Evolutionary conservation across 2,329 filamentous ascomycete genomes (phyloP).

Genomic region (Pseudogymnoascus sp.): DNA sequence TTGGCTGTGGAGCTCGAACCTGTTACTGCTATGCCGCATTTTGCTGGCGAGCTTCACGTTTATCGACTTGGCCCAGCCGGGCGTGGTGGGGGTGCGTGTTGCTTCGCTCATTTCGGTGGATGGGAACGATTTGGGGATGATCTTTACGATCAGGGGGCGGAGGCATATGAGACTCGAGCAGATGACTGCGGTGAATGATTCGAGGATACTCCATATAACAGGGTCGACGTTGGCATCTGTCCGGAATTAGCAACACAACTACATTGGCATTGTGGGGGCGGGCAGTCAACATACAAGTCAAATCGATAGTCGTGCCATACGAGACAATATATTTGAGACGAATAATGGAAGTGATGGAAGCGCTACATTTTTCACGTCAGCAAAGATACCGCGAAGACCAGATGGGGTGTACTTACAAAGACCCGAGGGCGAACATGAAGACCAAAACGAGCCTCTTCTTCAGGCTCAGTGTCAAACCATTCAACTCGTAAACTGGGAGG

Average conservation of each 20-base stretch:
- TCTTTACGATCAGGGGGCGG: conserved; percentile 20
- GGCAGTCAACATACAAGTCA: conserved; percentile 18
- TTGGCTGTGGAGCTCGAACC: background rate
- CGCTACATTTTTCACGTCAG: conserved; percentile 15
- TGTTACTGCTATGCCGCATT: background rate
- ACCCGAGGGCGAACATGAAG: conserved; percentile 59
- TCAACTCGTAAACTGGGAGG: conserved; percentile 57
- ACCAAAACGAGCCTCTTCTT: conserved; percentile 61
- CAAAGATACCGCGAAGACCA: background rate
- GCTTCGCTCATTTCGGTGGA: background rate
- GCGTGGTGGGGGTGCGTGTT: background rate
- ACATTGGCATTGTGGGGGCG: background rate
- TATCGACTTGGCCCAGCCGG: background rate
- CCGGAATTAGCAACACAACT: background rate
- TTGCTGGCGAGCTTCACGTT: background rate
- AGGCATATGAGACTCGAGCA: conserved; percentile 24
- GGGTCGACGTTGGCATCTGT: conserved; percentile 21
- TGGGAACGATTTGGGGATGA: conserved; percentile 14
- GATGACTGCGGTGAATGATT: conserved; percentile 22
- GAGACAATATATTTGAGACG: conserved; percentile 20
- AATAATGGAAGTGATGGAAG: conserved; percentile 21
- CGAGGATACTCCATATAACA: conserved; percentile 25
- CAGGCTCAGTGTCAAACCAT: conserved; percentile 52
- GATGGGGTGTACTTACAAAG: conserved; percentile 45
- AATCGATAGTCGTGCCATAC: conserved; percentile 18